These are phyloP conservation scores for Grammothele lineata DNA, from an alignment of 768 basidiomycete genomes.

Conservation along the genomic window DNA sequence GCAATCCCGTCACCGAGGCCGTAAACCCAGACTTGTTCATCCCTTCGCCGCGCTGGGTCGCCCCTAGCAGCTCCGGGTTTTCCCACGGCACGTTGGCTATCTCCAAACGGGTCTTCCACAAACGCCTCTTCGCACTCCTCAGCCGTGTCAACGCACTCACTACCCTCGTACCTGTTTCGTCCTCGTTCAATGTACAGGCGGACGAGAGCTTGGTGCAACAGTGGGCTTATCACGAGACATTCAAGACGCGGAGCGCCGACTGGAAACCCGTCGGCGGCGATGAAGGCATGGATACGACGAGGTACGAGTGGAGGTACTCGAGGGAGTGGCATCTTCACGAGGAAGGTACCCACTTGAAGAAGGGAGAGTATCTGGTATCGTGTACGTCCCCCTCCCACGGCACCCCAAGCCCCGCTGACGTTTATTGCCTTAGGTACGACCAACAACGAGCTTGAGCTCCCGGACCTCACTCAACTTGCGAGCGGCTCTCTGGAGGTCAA, in stretches of 20 bases:
- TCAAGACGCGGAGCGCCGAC: conserved; percentile 17
- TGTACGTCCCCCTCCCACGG: conserved; percentile 6
- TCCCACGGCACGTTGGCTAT: conserved; percentile 26
- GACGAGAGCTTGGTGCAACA: conserved; percentile 10
- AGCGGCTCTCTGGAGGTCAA: not conserved
- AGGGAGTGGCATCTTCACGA: conserved; percentile 25
- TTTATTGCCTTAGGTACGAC: not conserved
- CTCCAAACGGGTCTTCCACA: conserved; percentile 23
- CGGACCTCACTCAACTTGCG: not conserved
- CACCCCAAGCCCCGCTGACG: not conserved
- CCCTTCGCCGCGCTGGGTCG: conserved; percentile 21
- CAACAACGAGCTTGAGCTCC: not conserved
- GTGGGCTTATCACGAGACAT: conserved; percentile 23
- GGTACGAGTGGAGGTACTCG: conserved; percentile 25
- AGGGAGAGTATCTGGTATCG: conserved; percentile 16
- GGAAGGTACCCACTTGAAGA: conserved; percentile 15
- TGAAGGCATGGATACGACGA: conserved; percentile 8
- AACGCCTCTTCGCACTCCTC: conserved; percentile 23
- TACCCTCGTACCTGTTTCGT: conserved; percentile 21
- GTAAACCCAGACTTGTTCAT: conserved; percentile 14
- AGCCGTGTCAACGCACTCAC: conserved; percentile 24
- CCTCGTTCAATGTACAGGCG: not conserved
- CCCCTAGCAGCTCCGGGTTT: conserved; percentile 13
- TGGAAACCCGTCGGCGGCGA: conserved; percentile 10
- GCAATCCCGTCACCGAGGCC: not conserved